These are phyloP conservation scores for Beauveria scarabaeidicola DNA, from an alignment of 2,329 filamentous ascomycete genomes.

Conservation along the genomic window DNA sequence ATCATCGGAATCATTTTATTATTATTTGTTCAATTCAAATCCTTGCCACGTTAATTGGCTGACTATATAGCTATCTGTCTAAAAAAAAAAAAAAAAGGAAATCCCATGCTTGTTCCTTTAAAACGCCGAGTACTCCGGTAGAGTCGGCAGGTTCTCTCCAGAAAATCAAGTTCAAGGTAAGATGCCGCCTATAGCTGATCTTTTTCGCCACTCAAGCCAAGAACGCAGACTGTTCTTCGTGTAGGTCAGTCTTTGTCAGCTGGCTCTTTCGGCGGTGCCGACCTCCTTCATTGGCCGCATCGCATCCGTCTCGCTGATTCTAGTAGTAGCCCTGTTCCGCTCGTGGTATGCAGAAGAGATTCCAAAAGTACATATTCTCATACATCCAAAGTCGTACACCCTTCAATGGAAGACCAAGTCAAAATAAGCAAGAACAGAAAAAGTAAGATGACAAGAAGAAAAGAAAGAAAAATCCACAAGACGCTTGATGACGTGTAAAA, in stretches of 20 bases:
- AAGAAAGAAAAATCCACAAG: background rate
- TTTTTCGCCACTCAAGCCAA: background rate
- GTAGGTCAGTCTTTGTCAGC: background rate
- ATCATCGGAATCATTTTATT: background rate
- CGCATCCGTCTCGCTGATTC: background rate
- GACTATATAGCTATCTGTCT: constrained; percentile 16
- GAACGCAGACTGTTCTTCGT: background rate
- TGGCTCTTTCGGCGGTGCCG: background rate
- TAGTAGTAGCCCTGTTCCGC: background rate
- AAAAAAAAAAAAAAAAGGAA: constrained; percentile 10
- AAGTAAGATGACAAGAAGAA: background rate
- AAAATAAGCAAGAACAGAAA: background rate
- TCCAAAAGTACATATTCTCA: constrained; percentile 8
- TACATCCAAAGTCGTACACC: constrained; percentile 12
- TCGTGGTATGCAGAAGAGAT: constrained; percentile 6
- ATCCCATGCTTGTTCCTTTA: background rate
- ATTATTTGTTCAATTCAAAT: background rate
- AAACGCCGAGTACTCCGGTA: constrained; percentile 4
- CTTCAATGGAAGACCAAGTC: constrained; percentile 12
- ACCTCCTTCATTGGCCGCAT: background rate
- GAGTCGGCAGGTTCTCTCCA: background rate
- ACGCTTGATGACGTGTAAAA: constrained; percentile 5
- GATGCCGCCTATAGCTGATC: background rate
- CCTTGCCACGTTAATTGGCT: constrained; percentile 12
- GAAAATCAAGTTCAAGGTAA: background rate